Base-by-base conservation (phyloP, 73 alveolate species). In the Paraurostyla sp. region DNA sequence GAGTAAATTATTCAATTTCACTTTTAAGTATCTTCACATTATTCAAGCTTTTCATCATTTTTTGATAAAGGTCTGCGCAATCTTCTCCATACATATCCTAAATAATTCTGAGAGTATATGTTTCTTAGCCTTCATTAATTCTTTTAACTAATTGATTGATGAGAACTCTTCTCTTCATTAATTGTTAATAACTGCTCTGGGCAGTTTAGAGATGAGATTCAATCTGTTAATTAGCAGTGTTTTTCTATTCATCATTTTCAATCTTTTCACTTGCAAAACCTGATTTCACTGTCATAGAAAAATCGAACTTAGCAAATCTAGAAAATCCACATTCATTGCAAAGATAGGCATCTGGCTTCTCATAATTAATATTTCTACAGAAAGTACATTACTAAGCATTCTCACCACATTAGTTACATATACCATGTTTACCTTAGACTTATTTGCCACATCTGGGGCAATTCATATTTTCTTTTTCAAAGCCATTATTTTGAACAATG, bases 321-420 rank as follows among this genome's bases (percentile, higher is more conserved):
- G 93, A 76, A 27, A 52, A 52, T 6, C 96, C 96, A 60, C 96
- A 91, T 36, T 91, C 96, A 91, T 85, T 91, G 71, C 96, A 91
- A 4, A 91, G 76, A 78, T 36, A 91, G 2, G 92, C 96, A 56
- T 91, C 96, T 4, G 84, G 84, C 49, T 75, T 71, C 57, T 91
- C 96, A 59, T 91, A 91, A 51, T 91, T 91, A 51, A 91, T 91
- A 65, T 91, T 91, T 23, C 96, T 20, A 57, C 96, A 91, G 85
- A 33, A 71, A 30, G 83, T 71, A 87, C 96, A 91, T 65, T 91
- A 59, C 42, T 42, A 58, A 9, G 96, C 96, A 73, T 91, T 91
- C 41, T 91, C 96, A 20, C 92, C 91, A 76, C 96, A 91, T 4
- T 83, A 57, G 27, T 38, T 38, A 41, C 96, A 91, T 22, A 56